These are phyloP conservation scores for Pelargonium cotyledonis DNA, from an alignment of 441 rosid genomes.

Conservation along the genomic window DNA sequence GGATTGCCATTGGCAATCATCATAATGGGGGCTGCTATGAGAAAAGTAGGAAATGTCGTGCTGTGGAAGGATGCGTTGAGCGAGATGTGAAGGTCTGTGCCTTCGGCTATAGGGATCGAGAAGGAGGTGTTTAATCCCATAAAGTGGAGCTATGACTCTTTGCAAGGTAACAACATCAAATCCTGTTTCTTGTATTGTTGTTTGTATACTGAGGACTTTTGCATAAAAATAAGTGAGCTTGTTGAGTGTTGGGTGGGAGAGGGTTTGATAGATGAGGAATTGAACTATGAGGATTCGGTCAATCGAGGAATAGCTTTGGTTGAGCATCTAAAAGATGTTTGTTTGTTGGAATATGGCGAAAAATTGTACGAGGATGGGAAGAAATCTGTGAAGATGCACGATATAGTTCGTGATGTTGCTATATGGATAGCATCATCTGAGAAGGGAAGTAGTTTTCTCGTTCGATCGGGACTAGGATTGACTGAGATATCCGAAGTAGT, in stretches of 20 bases:
- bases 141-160: not conserved
- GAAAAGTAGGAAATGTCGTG: not conserved
- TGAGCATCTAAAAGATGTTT: not conserved
- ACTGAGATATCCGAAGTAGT: not conserved
- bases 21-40: not conserved
- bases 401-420: not conserved
- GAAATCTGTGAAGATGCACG: not conserved
- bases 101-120: not conserved
- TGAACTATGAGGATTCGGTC: not conserved
- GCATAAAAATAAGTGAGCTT: not conserved
- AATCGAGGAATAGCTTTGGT: not conserved
- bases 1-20: slow-evolving; percentile 1
- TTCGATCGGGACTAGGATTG: not conserved
- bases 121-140: not conserved
- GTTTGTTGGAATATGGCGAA: not conserved
- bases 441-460: not conserved
- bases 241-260: not conserved
- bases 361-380: not conserved
- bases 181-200: slow-evolving; percentile 4
- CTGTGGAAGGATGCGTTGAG: slow-evolving; percentile 1
- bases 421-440: slow-evolving; percentile 1
- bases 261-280: not conserved
- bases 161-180: not conserved
- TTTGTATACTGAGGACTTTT: not conserved
- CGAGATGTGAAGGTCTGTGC: not conserved